phyloP scores from a whole-genome alignment of 2,329 filamentous ascomycete genomes.

The Helminthosporium solani region DNA sequence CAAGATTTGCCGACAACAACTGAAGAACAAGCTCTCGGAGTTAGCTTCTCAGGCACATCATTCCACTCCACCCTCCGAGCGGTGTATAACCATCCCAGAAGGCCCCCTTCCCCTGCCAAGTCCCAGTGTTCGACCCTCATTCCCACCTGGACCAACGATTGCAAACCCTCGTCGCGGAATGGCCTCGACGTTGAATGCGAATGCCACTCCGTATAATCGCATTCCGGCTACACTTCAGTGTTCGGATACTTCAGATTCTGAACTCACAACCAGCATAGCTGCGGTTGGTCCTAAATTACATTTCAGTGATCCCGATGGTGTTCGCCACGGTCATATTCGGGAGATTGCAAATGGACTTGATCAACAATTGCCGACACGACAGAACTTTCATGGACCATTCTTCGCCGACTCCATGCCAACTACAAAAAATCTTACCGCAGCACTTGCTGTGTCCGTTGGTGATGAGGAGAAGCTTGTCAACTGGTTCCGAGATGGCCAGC shows the following conservation, averaged over 20 bases:
- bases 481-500: conserved; percentile 44
- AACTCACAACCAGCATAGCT: conserved; percentile 11
- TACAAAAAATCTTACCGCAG: conserved; percentile 25
- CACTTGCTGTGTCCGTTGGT: conserved; percentile 21
- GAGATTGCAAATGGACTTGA: conserved; percentile 28
- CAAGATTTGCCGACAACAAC: conserved; percentile 10
- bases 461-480: conserved; percentile 41
- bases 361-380: conserved; percentile 30
- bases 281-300: conserved; percentile 13
- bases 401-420: conserved; percentile 37
- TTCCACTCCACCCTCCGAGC: conserved; percentile 24
- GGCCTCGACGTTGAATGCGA: conserved; percentile 17
- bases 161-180: conserved; percentile 23
- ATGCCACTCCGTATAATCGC: conserved; percentile 18
- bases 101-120: conserved; percentile 3
- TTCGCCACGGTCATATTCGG: conserved; percentile 13
- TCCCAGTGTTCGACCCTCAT: conserved; percentile 12
- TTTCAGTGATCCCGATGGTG: conserved; percentile 31
- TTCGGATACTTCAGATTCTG: conserved; percentile 10
- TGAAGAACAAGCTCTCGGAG: conserved; percentile 29
- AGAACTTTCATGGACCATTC: conserved; percentile 42
- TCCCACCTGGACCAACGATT: conserved; percentile 20
- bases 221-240: not conserved
- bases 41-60: conserved; percentile 26
- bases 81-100: conserved; percentile 32